These are phyloP conservation scores for Talaromyces sp. DNA, from an alignment of 2,329 filamentous ascomycete species.

Conservation along the genomic window DNA sequence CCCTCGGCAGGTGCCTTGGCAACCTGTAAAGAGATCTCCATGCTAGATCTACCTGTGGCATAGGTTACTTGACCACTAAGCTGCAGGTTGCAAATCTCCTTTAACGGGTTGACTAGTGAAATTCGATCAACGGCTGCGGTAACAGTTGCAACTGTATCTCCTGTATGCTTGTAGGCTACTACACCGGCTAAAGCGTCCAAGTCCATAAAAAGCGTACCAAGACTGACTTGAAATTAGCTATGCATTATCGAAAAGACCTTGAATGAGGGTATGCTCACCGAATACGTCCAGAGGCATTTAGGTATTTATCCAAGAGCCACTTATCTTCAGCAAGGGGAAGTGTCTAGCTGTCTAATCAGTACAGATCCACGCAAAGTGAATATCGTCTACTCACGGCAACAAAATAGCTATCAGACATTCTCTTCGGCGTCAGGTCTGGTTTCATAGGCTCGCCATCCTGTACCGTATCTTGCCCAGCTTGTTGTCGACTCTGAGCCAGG, in stretches of 20 bases:
- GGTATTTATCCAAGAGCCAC: slow-evolving; percentile 73
- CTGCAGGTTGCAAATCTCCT: slow-evolving; percentile 74
- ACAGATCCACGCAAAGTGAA: slow-evolving; percentile 18
- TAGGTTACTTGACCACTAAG: slow-evolving; percentile 67
- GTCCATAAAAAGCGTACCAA: slow-evolving; percentile 75
- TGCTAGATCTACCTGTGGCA: slow-evolving; percentile 67
- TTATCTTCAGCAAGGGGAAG: slow-evolving; percentile 69
- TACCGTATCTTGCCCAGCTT: slow-evolving; percentile 28
- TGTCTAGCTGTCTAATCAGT: slow-evolving; percentile 41
- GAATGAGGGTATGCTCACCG: slow-evolving; percentile 39
- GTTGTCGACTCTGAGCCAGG: slow-evolving; percentile 51
- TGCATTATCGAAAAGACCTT: slow-evolving; percentile 6
- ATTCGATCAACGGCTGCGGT: slow-evolving; percentile 63
- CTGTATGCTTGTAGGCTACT: slow-evolving; percentile 69
- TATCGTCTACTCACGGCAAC: slow-evolving; percentile 51
- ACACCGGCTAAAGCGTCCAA: slow-evolving; percentile 73
- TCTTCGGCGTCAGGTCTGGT: slow-evolving; percentile 60
- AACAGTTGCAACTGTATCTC: slow-evolving; percentile 60
- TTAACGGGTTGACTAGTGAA: slow-evolving; percentile 65
- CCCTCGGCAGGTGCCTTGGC: slow-evolving; percentile 62
- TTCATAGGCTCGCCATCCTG: slow-evolving; percentile 31
- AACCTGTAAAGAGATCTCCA: slow-evolving; percentile 71
- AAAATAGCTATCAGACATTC: slow-evolving; percentile 68
- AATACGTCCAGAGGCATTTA: slow-evolving; percentile 72
- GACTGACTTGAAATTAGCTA: slow-evolving; percentile 33